Evolutionary conservation across 2,329 filamentous ascomycete genomes (phyloP).

Genomic region (Colletotrichum sp.): DNA sequence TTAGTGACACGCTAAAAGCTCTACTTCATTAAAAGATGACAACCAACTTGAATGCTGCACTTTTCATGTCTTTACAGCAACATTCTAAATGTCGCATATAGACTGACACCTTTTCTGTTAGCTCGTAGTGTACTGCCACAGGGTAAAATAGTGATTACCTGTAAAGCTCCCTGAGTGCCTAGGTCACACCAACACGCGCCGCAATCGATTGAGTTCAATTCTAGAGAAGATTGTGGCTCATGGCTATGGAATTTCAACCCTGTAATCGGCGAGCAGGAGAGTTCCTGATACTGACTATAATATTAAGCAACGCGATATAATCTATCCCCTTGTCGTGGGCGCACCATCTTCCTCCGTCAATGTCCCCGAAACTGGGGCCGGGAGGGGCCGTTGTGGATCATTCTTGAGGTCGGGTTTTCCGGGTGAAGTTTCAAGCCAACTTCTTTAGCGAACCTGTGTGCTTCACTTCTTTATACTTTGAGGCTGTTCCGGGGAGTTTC

Average conservation of each 20-base stretch:
- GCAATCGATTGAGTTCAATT: not conserved
- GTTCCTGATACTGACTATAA: not conserved
- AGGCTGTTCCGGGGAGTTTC: not conserved
- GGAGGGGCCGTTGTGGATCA: not conserved
- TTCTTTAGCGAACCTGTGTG: too few relatives aligned
- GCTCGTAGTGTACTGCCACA: not conserved
- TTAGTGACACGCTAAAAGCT: not conserved
- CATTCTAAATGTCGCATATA: not conserved
- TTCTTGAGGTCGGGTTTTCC: not conserved
- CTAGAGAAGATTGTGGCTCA: not conserved
- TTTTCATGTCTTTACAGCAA: not conserved
- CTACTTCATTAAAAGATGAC: not conserved
- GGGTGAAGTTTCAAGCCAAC: not conserved
- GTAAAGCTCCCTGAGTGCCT: not conserved
- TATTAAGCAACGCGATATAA: not conserved
- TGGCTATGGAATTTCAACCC: not conserved
- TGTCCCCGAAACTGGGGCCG: not conserved
- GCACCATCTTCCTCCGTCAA: not conserved
- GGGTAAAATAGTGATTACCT: not conserved
- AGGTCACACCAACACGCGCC: not conserved
- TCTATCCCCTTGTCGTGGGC: not conserved
- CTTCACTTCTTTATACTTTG: not conserved
- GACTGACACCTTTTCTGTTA: not conserved
- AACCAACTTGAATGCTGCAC: not conserved
- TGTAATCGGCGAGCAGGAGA: not conserved